Percentiles rank a stretch among this genome's conserved stretches.
Conservation (phyloP, 2,329 filamentous ascomycete species). For the Biscogniauxia sp. region DNA sequence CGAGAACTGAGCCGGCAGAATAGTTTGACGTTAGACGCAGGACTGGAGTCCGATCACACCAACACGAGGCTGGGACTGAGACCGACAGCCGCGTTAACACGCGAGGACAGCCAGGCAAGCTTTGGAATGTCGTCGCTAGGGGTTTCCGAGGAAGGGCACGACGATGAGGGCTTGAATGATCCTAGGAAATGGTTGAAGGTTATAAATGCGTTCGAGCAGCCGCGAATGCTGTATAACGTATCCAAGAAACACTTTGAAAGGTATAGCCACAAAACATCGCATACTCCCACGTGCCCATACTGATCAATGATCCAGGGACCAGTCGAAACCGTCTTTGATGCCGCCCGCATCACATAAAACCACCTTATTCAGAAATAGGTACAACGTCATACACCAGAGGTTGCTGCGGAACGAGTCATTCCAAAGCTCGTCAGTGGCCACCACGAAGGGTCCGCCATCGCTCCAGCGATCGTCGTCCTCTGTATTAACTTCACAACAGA, state of each 20-base stretch:
- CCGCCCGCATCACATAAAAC: conserved; percentile 81
- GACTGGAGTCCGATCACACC: conserved; percentile 49
- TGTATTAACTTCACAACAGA: conserved; percentile 53
- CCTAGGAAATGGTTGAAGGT: conserved; percentile 81
- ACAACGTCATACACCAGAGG: conserved; percentile 88
- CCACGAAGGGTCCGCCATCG: conserved; percentile 50
- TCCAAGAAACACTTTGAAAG: conserved; percentile 88
- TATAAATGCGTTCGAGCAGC: conserved; percentile 81
- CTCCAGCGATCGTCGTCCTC: conserved; percentile 59
- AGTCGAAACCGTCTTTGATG: conserved; percentile 66
- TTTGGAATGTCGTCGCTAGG: conserved; percentile 58
- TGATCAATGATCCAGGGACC: conserved; percentile 45
- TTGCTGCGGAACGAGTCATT: conserved; percentile 92
- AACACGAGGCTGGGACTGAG: conserved; percentile 57
- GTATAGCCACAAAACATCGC: conserved; percentile 39
- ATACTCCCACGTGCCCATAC: neutral
- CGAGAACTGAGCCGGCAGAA: conserved; percentile 61
- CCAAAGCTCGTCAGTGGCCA: conserved; percentile 73
- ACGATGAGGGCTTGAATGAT: conserved; percentile 62
- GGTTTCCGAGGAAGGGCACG: conserved; percentile 53
- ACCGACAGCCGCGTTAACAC: conserved; percentile 41
- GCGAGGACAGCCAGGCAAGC: conserved; percentile 65
- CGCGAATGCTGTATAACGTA: conserved; percentile 72
- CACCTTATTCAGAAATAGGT: conserved; percentile 81
- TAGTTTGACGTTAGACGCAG: conserved; percentile 60